These are phyloP conservation scores for Viridothelium virens DNA, from an alignment of 495 filamentous ascomycete genomes.

Conservation along the genomic window DNA sequence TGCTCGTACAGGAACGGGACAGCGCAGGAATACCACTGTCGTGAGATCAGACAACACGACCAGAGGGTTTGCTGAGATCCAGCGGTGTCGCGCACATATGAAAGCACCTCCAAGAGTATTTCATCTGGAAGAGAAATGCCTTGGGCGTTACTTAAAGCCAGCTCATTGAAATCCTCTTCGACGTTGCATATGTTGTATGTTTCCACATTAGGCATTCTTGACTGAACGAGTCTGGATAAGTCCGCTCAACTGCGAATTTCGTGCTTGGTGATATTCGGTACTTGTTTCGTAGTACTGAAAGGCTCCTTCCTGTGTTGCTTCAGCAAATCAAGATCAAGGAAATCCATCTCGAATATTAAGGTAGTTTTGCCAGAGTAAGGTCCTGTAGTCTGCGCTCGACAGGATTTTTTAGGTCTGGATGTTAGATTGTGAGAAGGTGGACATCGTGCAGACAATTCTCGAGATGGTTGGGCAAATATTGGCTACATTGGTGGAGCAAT, in stretches of 20 bases:
- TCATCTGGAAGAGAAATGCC: slow-evolving; percentile 39
- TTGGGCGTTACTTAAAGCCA: neutral
- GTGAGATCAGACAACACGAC: slow-evolving; percentile 50
- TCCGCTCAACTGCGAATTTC: neutral
- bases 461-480: too few relatives aligned
- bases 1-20: slow-evolving; percentile 49
- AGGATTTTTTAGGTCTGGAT: too few relatives aligned
- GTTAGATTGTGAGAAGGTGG: too few relatives aligned
- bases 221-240: neutral
- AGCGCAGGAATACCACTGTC: slow-evolving; percentile 56
- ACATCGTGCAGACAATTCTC: too few relatives aligned
- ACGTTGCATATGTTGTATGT: neutral
- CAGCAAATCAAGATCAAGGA: neutral
- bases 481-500: too few relatives aligned
- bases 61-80: slow-evolving; percentile 42
- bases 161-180: neutral
- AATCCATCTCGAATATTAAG: too few relatives aligned
- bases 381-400: too few relatives aligned
- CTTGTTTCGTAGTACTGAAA: neutral
- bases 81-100: slow-evolving; percentile 24
- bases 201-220: neutral
- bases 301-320: neutral
- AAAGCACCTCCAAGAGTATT: slow-evolving; percentile 44
- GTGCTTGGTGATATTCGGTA: neutral
- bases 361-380: too few relatives aligned